phyloP scores from a whole-genome alignment of 345 rosid genomes.

The Citrus sp. region DNA sequence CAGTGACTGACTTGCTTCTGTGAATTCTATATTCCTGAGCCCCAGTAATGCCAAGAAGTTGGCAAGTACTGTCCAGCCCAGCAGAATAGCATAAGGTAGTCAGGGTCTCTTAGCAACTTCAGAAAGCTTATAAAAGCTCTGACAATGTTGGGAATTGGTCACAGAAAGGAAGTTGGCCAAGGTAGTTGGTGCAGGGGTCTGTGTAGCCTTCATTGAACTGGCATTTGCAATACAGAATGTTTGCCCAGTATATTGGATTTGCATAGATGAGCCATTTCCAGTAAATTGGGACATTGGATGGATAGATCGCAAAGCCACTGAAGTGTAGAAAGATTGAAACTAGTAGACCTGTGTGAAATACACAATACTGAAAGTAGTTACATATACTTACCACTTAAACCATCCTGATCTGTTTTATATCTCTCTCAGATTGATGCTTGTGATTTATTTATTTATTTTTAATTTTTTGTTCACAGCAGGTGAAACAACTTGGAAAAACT shows the following conservation, averaged over 20 bases:
- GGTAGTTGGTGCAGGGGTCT: conserved; percentile 23
- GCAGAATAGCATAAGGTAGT: conserved; percentile 22
- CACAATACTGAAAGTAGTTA: neutral
- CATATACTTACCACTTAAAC: too few species aligned
- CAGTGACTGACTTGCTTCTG: conserved; percentile 22
- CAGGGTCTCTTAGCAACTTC: conserved; percentile 21
- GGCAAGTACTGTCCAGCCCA: conserved; percentile 23
- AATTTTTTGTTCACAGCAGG: too few species aligned
- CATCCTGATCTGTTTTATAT: too few species aligned
- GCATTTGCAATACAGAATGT: conserved; percentile 26
- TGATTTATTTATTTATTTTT: too few species aligned
- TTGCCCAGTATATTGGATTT: conserved; percentile 34
- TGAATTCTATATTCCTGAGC: conserved; percentile 26
- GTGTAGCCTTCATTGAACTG: conserved; percentile 23
- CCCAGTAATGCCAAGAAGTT: conserved; percentile 23
- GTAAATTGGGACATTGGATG: conserved; percentile 25
- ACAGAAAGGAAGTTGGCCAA: conserved; percentile 24
- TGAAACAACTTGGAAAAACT: too few species aligned
- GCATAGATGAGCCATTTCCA: conserved; percentile 31
- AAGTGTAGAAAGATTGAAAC: conserved; percentile 33
- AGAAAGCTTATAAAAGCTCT: conserved; percentile 29
- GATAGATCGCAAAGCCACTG: conserved; percentile 29
- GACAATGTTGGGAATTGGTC: conserved; percentile 29
- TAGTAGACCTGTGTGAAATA: conserved; percentile 10
- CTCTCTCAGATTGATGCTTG: too few species aligned